phyloP scores from a whole-genome alignment of 106 monocot species.

The Dactylorhiza incarnata region DNA sequence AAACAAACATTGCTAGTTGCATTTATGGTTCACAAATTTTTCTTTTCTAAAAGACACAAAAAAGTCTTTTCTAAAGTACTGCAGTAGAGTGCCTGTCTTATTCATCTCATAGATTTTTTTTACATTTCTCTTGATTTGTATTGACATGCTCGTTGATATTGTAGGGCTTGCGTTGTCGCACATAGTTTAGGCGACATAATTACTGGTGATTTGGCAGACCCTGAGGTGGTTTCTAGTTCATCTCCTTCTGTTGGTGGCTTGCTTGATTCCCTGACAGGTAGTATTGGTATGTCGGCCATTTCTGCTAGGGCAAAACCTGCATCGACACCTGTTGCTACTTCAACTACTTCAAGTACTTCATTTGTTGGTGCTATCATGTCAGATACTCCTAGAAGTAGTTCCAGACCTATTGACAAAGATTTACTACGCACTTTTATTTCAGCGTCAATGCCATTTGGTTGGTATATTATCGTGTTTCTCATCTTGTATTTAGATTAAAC shows the following conservation, averaged over 20 bases:
- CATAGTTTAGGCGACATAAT: constrained; percentile 76
- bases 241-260: constrained; percentile 80
- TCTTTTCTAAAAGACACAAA: too few species aligned
- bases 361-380: constrained; percentile 32
- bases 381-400: constrained; percentile 49
- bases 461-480: constrained; percentile 56
- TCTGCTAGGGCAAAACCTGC: constrained; percentile 74
- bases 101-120: background rate
- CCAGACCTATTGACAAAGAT: constrained; percentile 75
- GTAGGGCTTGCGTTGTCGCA: constrained; percentile 77
- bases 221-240: constrained; percentile 62
- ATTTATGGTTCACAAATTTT: too few species aligned
- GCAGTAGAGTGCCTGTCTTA: background rate
- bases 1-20: too few species aligned
- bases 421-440: constrained; percentile 57
- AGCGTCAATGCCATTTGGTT: constrained; percentile 94
- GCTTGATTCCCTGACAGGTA: constrained; percentile 91
- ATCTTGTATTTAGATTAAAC: constrained; percentile 14
- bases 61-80: too few species aligned
- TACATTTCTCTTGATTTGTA: background rate
- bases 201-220: constrained; percentile 65
- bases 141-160: constrained; percentile 3
- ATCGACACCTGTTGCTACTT: constrained; percentile 45
- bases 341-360: constrained; percentile 38
- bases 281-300: constrained; percentile 79